phyloP scores from a whole-genome alignment of 1,284 basidiomycete genomes.

The Cryptococcus hybrid region DNA sequence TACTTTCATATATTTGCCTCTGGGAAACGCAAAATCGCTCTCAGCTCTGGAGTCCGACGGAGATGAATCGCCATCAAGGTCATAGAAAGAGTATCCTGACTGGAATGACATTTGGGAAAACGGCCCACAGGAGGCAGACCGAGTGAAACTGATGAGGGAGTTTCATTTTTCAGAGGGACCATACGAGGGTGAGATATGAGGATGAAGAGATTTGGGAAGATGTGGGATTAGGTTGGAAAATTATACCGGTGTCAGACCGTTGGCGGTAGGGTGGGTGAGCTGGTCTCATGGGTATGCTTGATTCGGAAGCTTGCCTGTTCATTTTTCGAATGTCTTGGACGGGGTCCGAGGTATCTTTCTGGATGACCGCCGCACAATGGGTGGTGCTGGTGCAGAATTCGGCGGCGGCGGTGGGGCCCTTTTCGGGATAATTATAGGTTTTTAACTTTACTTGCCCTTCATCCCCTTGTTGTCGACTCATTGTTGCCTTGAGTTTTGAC shows the following conservation, averaged over 20 bases:
- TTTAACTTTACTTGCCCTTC: constrained; percentile 20
- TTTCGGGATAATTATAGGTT: constrained; percentile 33
- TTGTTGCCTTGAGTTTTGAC: constrained; percentile 20
- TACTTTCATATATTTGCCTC: constrained; percentile 30
- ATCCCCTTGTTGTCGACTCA: constrained; percentile 5
- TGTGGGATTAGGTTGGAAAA: not conserved
- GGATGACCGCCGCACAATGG: not conserved
- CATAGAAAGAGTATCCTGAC: constrained; percentile 41
- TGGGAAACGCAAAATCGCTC: constrained; percentile 11
- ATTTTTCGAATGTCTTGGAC: not conserved
- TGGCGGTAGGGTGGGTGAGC: not conserved
- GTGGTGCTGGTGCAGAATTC: constrained; percentile 4
- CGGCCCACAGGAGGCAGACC: constrained; percentile 3
- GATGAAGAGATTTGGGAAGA: not conserved
- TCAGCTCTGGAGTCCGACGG: constrained; percentile 18
- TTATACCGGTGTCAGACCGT: not conserved
- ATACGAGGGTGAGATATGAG: constrained; percentile 9
- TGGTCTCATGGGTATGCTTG: not conserved
- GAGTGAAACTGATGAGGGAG: not conserved
- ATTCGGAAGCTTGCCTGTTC: constrained; percentile 2
- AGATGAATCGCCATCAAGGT: constrained; percentile 26
- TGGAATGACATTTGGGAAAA: constrained; percentile 31
- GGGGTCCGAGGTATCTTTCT: constrained; percentile 4
- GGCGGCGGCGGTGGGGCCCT: constrained; percentile 26
- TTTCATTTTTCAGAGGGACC: constrained; percentile 25